Percentiles rank a stretch among this genome's conserved stretches.
Evolutionary conservation across 1,284 basidiomycete species (phyloP).

Genomic region (Schizophyllum amplum): DNA sequence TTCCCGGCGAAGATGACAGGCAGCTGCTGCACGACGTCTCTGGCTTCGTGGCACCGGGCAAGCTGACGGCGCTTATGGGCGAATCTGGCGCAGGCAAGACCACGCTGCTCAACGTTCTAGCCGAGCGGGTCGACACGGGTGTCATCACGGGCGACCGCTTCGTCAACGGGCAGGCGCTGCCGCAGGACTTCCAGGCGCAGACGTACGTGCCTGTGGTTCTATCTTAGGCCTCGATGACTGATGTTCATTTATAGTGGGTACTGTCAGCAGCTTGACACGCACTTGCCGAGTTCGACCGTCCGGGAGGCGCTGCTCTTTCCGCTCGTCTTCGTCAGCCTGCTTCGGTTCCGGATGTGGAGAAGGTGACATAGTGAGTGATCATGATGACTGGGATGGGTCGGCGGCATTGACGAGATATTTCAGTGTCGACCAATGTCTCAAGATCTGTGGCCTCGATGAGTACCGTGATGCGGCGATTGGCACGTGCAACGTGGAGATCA

Average conservation of each 20-base stretch:
- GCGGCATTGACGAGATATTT: background rate
- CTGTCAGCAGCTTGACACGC: constrained; percentile 73
- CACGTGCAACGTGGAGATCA: constrained; percentile 68
- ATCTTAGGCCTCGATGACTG: background rate
- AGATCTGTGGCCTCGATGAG: constrained; percentile 70
- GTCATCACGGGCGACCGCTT: constrained; percentile 72
- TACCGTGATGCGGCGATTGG: constrained; percentile 76
- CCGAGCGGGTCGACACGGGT: constrained; percentile 64
- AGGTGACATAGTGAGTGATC: constrained; percentile 43
- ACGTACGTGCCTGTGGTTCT: constrained; percentile 28
- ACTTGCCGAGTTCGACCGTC: constrained; percentile 61
- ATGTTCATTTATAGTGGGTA: constrained; percentile 38
- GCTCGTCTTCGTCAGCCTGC: constrained; percentile 74
- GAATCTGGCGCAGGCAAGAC: constrained; percentile 59
- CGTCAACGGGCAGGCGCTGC: constrained; percentile 67
- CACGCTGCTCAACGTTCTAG: constrained; percentile 53
- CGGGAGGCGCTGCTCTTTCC: constrained; percentile 79
- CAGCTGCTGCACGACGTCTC: constrained; percentile 68
- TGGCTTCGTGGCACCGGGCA: constrained; percentile 76
- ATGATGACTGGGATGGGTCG: constrained; percentile 4
- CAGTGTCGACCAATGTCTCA: constrained; percentile 71
- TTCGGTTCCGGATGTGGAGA: constrained; percentile 58
- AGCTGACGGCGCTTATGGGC: constrained; percentile 63
- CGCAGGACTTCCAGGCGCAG: constrained; percentile 66
- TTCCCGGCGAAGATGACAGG: constrained; percentile 32